Evolutionary conservation across 441 rosid species (phyloP), one percentile per base, ranked within the genome.

Genomic region (Corymbia calophylla): DNA sequence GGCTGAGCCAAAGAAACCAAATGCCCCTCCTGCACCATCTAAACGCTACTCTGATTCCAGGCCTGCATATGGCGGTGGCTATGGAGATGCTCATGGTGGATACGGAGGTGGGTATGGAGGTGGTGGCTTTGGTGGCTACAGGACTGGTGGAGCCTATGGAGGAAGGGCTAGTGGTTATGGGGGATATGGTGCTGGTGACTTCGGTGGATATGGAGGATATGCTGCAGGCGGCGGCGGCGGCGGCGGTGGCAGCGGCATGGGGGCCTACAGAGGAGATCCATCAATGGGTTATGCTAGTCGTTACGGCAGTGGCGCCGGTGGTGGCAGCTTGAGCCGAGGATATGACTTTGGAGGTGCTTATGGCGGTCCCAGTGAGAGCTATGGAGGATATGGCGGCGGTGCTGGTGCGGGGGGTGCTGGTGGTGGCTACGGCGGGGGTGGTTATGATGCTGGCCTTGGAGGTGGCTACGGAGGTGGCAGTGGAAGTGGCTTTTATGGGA

Each of bases 1-100:
- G 94, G 99, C 99, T 29, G 99, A 98, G 89, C 99, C 99, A 23
- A 97, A 96, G 93, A 98, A 95, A 90, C 94, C 99, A 32, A 97
- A 96, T 91, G 93, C 96, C 5, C 95, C 97, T 18, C 94, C 94
- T 7, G 91, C 95, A n/a, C 92, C 97, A 3, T 94, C 97, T 51
- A 96, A 93, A 92, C 93, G 98, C 84, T 95, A 94, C 49, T 92
- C 90, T 91, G 97, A 98, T 88, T 96, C 97, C 18, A 96, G 98
- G 88, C 92, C 97, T 86, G 84, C 92, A 89, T 97, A 91, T 89
- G 94, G 96, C 88, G 91, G 97, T 90, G 97, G 95, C 35, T 97
- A 88, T 90, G 96, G 94, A 87, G 99, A 95, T 91, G 91, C 94
- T 27, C 97, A 95, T 91, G 96, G 95, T 86, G 98, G 96, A 90